phyloP scores from a whole-genome alignment of 2,329 filamentous ascomycete species.

The Aspergillus hiratsukae region DNA sequence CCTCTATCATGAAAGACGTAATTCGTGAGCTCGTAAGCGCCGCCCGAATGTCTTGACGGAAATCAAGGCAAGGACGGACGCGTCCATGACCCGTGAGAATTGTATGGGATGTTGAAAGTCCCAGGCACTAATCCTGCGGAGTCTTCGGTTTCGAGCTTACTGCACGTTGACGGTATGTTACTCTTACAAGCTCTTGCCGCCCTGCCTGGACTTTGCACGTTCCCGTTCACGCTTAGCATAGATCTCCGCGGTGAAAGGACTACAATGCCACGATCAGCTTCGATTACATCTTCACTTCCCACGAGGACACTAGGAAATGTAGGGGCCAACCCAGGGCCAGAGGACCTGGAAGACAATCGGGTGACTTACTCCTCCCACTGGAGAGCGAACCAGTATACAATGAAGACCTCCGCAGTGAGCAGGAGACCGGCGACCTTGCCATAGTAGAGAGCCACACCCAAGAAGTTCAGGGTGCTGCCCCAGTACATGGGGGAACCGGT shows the following conservation, averaged over 20 bases:
- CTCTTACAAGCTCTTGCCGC: slow-evolving; percentile 35
- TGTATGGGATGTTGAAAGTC: slow-evolving; percentile 29
- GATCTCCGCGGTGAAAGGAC: slow-evolving; percentile 85
- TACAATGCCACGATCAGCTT: slow-evolving; percentile 19
- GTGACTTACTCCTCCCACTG: slow-evolving; percentile 69
- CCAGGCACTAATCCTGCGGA: slow-evolving; percentile 1
- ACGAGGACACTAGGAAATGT: background rate
- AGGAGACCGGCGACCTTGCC: slow-evolving; percentile 83
- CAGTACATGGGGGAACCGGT: slow-evolving; percentile 94
- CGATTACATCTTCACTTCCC: background rate
- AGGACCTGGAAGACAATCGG: slow-evolving; percentile 2
- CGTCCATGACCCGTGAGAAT: slow-evolving; percentile 11
- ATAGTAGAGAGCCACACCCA: slow-evolving; percentile 78
- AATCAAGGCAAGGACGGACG: background rate
- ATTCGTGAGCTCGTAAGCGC: background rate
- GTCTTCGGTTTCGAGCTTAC: background rate
- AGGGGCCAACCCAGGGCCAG: background rate
- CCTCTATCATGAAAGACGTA: background rate
- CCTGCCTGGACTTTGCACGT: slow-evolving; percentile 33
- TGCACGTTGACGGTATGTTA: background rate
- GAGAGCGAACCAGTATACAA: slow-evolving; percentile 76
- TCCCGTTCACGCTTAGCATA: slow-evolving; percentile 67
- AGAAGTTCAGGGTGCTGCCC: slow-evolving; percentile 86
- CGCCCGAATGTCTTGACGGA: background rate
- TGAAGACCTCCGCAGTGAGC: slow-evolving; percentile 68